These are phyloP conservation scores for Erodium trifolium DNA, from an alignment of 441 rosid species.

Conservation along the genomic window DNA sequence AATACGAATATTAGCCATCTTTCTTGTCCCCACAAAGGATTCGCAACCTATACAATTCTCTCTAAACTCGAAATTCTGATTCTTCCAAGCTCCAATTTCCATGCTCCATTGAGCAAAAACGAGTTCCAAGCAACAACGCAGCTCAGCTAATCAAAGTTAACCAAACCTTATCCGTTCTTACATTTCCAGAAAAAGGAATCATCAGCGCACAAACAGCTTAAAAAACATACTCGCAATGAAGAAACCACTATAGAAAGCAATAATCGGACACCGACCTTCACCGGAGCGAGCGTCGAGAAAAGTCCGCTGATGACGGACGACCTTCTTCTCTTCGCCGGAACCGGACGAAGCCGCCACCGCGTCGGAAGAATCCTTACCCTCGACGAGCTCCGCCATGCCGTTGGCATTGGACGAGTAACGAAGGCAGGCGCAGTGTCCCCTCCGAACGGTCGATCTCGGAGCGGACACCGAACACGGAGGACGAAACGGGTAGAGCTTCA, in stretches of 20 bases:
- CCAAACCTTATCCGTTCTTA: not conserved
- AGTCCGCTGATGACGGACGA: conserved; percentile 42
- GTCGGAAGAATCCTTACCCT: conserved; percentile 38
- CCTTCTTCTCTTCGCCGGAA: conserved; percentile 7
- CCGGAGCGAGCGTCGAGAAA: conserved; percentile 66
- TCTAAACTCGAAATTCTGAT: not conserved
- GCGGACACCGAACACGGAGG: conserved; percentile 8
- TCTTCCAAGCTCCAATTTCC: not conserved
- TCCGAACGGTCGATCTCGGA: conserved; percentile 14
- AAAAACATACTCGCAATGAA: too few species aligned
- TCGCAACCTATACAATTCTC: not conserved
- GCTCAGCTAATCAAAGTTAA: not conserved
- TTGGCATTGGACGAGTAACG: conserved; percentile 27
- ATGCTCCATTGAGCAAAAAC: not conserved
- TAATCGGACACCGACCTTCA: conserved; percentile 38
- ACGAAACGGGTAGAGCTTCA: not conserved
- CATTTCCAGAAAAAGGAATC: conserved; percentile 1
- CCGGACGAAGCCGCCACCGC: conserved; percentile 22
- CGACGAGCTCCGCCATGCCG: conserved; percentile 61
- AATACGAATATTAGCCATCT: not conserved
- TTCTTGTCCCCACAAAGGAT: not conserved
- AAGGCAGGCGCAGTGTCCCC: conserved; percentile 30
- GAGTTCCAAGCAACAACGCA: not conserved
- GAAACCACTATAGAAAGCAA: not conserved
- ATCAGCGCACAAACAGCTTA: not conserved